These are phyloP conservation scores for Chrysoporthe puriensis DNA, from an alignment of 2,329 filamentous ascomycete genomes.

Conservation along the genomic window DNA sequence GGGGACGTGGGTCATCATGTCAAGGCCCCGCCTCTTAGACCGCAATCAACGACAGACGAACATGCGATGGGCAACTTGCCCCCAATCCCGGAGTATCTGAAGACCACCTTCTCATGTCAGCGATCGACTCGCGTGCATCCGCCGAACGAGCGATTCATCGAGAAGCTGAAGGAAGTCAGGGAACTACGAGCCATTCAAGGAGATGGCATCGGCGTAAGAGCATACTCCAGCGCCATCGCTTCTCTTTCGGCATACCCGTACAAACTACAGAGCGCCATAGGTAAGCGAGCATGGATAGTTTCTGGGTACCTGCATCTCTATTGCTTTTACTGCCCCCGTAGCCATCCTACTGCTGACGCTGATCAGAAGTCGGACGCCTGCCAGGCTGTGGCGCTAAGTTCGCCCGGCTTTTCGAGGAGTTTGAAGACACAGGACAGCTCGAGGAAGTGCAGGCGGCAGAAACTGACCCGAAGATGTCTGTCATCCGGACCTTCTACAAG, in stretches of 20 bases:
- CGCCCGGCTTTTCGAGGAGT: constrained; percentile 77
- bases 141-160: constrained; percentile 77
- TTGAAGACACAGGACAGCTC: constrained; percentile 62
- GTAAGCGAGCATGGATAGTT: constrained; percentile 39
- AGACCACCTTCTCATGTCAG: constrained; percentile 77
- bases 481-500: constrained; percentile 73
- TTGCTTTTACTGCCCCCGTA: neutral
- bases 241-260: constrained; percentile 79
- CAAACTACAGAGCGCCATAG: constrained; percentile 44
- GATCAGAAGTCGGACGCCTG: constrained; percentile 56
- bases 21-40: constrained; percentile 50
- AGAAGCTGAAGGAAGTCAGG: constrained; percentile 74
- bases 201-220: constrained; percentile 79
- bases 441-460: constrained; percentile 67
- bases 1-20: constrained; percentile 27
- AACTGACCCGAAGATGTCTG: constrained; percentile 64
- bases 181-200: constrained; percentile 70
- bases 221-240: constrained; percentile 87
- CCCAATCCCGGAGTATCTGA: constrained; percentile 67
- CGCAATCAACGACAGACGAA: constrained; percentile 78
- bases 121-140: constrained; percentile 70
- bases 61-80: constrained; percentile 64
- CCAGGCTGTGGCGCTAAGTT: constrained; percentile 85
- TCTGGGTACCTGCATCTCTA: neutral
- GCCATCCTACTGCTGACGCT: neutral